Evolutionary conservation across 83 land plant species (phyloP).

Genomic region (Picea mariana): DNA sequence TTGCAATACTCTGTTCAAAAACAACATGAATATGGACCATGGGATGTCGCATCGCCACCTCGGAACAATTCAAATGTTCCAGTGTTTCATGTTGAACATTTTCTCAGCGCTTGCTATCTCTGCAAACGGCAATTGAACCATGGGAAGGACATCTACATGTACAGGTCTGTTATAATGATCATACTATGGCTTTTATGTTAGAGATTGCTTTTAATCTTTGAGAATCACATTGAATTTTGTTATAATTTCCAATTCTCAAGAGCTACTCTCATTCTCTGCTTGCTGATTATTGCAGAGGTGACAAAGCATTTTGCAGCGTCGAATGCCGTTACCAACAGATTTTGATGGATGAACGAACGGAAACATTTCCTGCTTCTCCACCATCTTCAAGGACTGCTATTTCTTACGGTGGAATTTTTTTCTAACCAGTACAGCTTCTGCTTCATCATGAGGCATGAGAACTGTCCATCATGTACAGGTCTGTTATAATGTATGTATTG

Average conservation of each 20-base stretch:
- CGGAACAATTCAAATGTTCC: neutral
- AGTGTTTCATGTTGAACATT: neutral
- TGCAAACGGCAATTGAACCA: neutral
- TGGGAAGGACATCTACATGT: neutral
- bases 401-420: constrained; percentile 1
- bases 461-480: neutral
- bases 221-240: too few species aligned
- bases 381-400: neutral
- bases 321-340: constrained; percentile 46
- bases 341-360: constrained; percentile 26
- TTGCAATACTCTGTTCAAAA: too few species aligned
- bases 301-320: constrained; percentile 48
- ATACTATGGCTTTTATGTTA: too few species aligned
- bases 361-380: constrained; percentile 14
- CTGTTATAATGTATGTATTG: neutral
- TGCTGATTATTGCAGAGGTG: constrained; percentile 32
- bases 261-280: too few species aligned
- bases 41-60: neutral
- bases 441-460: neutral
- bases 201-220: too few species aligned
- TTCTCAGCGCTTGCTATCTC: neutral
- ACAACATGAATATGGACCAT: too few species aligned
- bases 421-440: constrained; percentile 15
- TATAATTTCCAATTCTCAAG: too few species aligned
- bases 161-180: neutral